Evolutionary conservation across 148 eudicot species (phyloP).

Genomic region (Pharnaceum exiguum): DNA sequence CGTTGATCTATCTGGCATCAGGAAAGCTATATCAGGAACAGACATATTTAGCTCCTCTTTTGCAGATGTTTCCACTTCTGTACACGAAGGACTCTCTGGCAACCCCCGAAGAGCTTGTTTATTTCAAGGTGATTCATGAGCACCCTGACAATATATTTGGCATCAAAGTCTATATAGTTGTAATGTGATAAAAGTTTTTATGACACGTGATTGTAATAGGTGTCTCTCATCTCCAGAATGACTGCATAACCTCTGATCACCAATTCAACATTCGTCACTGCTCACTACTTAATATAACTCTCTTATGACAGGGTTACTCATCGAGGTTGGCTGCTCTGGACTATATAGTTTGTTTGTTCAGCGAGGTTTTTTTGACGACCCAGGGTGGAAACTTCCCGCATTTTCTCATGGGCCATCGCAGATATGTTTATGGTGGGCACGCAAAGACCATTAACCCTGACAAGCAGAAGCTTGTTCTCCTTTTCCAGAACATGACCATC

Average conservation of each 20-base stretch:
- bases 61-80: slow-evolving; percentile 79
- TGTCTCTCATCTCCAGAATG: not conserved
- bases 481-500: slow-evolving; percentile 54
- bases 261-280: not conserved
- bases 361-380: slow-evolving; percentile 89
- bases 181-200: not conserved
- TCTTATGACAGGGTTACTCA: slow-evolving; percentile 54
- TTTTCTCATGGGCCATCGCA: slow-evolving; percentile 83
- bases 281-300: not conserved
- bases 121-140: slow-evolving; percentile 41
- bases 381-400: slow-evolving; percentile 96
- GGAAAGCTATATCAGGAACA: slow-evolving; percentile 65
- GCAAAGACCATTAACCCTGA: slow-evolving; percentile 83
- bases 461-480: slow-evolving; percentile 58
- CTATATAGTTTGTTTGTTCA: slow-evolving; percentile 63
- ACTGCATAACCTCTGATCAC: not conserved
- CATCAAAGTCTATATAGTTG: not conserved
- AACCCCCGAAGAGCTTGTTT: slow-evolving; percentile 57
- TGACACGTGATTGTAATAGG: not conserved
- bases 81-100: slow-evolving; percentile 75
- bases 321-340: slow-evolving; percentile 90
- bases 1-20: slow-evolving; percentile 83
- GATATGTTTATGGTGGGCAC: slow-evolving; percentile 70
- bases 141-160: not conserved
- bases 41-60: slow-evolving; percentile 60